Conservation (phyloP, 257 asterid species). For the Buddleja alternifolia region DNA sequence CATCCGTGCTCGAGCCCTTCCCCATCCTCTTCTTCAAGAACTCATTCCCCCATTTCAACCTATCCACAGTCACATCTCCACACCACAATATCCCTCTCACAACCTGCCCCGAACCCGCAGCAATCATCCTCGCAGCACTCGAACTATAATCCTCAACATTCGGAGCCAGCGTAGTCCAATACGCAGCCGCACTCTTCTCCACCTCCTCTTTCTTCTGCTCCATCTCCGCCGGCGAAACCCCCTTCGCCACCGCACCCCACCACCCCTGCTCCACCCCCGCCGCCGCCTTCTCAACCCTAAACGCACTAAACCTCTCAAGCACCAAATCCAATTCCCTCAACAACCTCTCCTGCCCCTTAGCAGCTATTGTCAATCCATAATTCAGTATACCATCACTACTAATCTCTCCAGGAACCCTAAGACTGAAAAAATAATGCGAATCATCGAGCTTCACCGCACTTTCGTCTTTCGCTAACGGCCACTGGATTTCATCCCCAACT, state of each 20-base stretch:
- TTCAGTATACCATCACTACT: conserved; percentile 50
- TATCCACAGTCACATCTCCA: conserved; percentile 81
- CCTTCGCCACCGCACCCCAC: conserved; percentile 64
- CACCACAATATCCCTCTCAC: conserved; percentile 94
- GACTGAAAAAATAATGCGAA: conserved; percentile 76
- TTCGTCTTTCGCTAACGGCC: conserved; percentile 93
- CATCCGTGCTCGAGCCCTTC: conserved; percentile 44
- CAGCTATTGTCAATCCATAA: conserved; percentile 77
- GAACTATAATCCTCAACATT: conserved; percentile 92
- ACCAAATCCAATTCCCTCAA: conserved; percentile 57
- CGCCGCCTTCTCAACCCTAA: conserved; percentile 63
- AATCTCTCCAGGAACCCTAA: conserved; percentile 50
- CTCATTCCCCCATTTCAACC: conserved; percentile 82
- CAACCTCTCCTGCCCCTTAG: conserved; percentile 66
- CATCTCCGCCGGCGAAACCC: conserved; percentile 72
- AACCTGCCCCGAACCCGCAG: conserved; percentile 83
- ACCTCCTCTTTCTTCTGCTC: conserved; percentile 48
- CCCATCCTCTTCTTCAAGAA: conserved; percentile 65
- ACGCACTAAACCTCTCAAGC: conserved; percentile 63
- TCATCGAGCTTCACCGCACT: conserved; percentile 85
- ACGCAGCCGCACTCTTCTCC: conserved; percentile 84
- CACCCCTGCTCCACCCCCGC: conserved; percentile 57
- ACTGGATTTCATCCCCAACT: conserved; percentile 77
- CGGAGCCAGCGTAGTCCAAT: conserved; percentile 95
- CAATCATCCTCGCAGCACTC: conserved; percentile 68